These are phyloP conservation scores for Lentinula lateritia DNA, from an alignment of 768 basidiomycete genomes.

Conservation along the genomic window DNA sequence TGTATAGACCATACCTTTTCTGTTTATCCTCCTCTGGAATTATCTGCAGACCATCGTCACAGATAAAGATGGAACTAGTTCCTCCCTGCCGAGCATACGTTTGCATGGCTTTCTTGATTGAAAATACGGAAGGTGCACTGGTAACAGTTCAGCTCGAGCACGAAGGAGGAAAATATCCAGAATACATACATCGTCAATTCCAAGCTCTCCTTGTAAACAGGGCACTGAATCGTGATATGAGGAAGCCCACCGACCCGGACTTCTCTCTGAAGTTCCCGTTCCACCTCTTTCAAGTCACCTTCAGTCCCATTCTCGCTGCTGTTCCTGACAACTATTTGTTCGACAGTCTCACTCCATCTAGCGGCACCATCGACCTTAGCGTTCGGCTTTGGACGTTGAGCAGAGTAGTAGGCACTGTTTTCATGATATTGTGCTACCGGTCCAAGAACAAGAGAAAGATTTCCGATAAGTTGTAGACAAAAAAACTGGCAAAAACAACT, in stretches of 20 bases:
- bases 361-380: neutral
- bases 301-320: neutral
- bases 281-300: neutral
- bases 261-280: neutral
- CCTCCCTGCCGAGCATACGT: constrained; percentile 85
- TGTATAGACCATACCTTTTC: constrained; percentile 30
- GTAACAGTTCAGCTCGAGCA: constrained; percentile 6
- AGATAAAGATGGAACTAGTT: constrained; percentile 73
- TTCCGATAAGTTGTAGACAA: constrained; percentile 64
- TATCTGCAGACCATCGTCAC: constrained; percentile 80
- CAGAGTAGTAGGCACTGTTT: constrained; percentile 42
- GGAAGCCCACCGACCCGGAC: constrained; percentile 38
- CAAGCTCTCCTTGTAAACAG: constrained; percentile 83
- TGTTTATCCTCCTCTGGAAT: constrained; percentile 56
- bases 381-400: neutral
- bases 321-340: neutral
- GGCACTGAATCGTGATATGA: constrained; percentile 77
- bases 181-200: constrained; percentile 57
- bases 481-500: constrained; percentile 50
- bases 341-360: neutral
- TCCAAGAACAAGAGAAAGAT: constrained; percentile 50
- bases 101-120: constrained; percentile 80
- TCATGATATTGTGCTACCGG: constrained; percentile 82
- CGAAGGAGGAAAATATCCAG: neutral
- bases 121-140: constrained; percentile 69